Evolutionary conservation across 495 filamentous ascomycete genomes (phyloP).

Genomic region (Aspergillus bridgeri): DNA sequence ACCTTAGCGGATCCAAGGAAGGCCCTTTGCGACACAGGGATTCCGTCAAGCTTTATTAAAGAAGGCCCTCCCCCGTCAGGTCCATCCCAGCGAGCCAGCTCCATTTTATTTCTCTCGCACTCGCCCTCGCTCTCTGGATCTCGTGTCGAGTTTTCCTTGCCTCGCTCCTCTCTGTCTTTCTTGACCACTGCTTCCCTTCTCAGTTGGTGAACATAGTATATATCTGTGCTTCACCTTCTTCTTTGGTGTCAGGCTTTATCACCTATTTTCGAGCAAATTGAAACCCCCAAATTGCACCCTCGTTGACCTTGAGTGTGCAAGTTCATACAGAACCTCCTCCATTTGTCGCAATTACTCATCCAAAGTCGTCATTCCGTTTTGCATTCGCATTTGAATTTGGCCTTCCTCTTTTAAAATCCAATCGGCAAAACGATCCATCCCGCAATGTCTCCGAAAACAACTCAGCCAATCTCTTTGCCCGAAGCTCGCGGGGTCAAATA

Average conservation of each 20-base stretch:
- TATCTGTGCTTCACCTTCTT: background rate
- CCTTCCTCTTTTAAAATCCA: background rate
- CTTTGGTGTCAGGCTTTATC: background rate
- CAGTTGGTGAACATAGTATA: background rate
- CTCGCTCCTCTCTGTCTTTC: background rate
- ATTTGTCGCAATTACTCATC: background rate
- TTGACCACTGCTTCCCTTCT: background rate
- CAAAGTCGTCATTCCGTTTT: background rate
- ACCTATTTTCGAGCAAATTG: background rate
- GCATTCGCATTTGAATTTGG: background rate
- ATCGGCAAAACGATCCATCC: background rate
- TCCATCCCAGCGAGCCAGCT: background rate
- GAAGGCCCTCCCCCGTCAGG: background rate
- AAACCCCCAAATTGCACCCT: background rate
- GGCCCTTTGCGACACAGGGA: background rate
- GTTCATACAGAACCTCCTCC: background rate
- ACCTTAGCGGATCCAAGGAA: slow-evolving; percentile 8
- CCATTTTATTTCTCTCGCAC: background rate
- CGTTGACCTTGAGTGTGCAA: background rate
- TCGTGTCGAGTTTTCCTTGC: background rate
- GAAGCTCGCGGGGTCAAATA: slow-evolving; percentile 40
- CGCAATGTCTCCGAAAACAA: slow-evolving; percentile 28
- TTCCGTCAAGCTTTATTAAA: slow-evolving; percentile 5
- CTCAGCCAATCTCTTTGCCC: slow-evolving; percentile 28
- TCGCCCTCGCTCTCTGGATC: background rate